phyloP scores from a whole-genome alignment of 1,284 basidiomycete genomes.

The Inonotus hispidus region DNA sequence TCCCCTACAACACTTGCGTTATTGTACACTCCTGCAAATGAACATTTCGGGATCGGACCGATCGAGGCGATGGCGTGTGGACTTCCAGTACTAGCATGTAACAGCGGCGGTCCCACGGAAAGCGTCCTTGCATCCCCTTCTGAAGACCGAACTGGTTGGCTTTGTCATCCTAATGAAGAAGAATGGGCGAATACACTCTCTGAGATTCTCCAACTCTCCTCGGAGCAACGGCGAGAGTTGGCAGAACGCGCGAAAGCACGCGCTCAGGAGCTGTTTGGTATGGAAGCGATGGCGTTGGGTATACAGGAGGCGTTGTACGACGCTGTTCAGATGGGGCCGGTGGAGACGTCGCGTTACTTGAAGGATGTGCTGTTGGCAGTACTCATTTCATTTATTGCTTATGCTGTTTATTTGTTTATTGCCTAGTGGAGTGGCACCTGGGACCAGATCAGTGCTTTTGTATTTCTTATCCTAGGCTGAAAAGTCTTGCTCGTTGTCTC shows the following conservation, averaged over 20 bases:
- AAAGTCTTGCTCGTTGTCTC: no score
- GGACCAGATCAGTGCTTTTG: no score
- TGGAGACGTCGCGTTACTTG: conserved; percentile 13
- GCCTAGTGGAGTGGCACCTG: no score
- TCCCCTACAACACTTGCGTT: conserved; percentile 63
- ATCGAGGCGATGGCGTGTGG: conserved; percentile 94
- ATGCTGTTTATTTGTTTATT: conserved; percentile 7
- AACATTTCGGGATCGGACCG: conserved; percentile 97
- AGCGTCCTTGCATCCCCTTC: conserved; percentile 62
- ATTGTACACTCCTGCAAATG: conserved; percentile 91
- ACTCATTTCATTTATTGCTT: conserved; percentile 12
- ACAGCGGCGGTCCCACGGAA: conserved; percentile 91
- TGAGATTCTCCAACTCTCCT: conserved; percentile 52
- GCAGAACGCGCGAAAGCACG: conserved; percentile 50
- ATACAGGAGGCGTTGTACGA: conserved; percentile 57
- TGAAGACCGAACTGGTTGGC: conserved; percentile 56
- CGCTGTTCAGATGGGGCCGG: conserved; percentile 33
- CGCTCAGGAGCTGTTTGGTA: conserved; percentile 53
- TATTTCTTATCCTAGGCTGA: no score
- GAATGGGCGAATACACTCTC: conserved; percentile 67
- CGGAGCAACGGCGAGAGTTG: conserved; percentile 43
- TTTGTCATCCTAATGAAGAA: conserved; percentile 54
- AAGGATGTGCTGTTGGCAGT: conserved; percentile 10
- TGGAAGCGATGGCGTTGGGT: conserved; percentile 61
- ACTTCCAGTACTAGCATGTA: conserved; percentile 83